Percentiles rank a stretch among this genome's conserved stretches.
Conservation (phyloP, 345 rosid species). For the Rhizophora mangle region DNA sequence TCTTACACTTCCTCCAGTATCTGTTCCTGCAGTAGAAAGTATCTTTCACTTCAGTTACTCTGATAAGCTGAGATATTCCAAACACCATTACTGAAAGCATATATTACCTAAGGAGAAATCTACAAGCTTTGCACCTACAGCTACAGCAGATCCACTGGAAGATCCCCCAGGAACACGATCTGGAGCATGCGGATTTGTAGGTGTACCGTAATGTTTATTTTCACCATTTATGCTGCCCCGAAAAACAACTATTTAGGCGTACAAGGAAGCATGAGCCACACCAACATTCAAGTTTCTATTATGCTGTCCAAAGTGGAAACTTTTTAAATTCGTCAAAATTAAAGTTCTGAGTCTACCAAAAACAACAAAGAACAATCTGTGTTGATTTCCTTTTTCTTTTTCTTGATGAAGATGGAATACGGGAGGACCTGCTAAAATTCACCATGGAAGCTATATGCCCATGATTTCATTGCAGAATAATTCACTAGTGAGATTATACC, state of each 20-base stretch:
- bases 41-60: not conserved
- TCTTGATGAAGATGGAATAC: too few species aligned
- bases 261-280: not conserved
- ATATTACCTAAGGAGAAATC: constrained; percentile 81
- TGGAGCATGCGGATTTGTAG: constrained; percentile 67
- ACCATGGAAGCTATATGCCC: too few species aligned
- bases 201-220: constrained; percentile 85
- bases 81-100: constrained; percentile 33
- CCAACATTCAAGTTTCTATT: not conserved
- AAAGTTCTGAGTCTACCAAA: too few species aligned
- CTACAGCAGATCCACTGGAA: constrained; percentile 98
- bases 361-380: too few species aligned
- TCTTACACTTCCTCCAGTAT: constrained; percentile 91
- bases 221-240: constrained; percentile 71
- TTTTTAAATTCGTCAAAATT: too few species aligned
- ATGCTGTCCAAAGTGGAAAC: too few species aligned
- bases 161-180: constrained; percentile 90
- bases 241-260: not conserved
- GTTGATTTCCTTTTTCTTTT: too few species aligned
- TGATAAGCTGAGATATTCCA: not conserved
- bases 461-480: too few species aligned
- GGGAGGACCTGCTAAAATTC: too few species aligned
- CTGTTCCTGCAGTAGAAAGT: constrained; percentile 56
- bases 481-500: too few species aligned
- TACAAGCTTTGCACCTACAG: constrained; percentile 73